Percentiles rank a stretch among this genome's conserved stretches.
These are phyloP conservation scores for Parasitella parasitica DNA, from an alignment of 371 early-diverging fungal species.

Conservation along the genomic window DNA sequence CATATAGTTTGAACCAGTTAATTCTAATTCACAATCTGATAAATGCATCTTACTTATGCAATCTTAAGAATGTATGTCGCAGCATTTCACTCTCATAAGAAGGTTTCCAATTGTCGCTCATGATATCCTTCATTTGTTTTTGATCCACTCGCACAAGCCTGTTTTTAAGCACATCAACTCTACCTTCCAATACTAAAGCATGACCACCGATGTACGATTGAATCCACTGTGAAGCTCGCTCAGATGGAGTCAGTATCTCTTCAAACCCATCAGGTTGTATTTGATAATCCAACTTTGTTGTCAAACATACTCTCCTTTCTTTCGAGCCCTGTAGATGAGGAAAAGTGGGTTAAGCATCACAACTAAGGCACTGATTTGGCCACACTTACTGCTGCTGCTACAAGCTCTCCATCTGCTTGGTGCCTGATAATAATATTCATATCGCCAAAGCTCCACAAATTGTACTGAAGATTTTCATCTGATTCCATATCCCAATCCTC, in stretches of 20 bases:
- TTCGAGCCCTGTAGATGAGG: neutral
- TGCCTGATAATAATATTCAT: conserved; percentile 20
- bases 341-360: neutral
- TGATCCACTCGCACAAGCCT: conserved; percentile 12
- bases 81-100: conserved; percentile 15
- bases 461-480: conserved; percentile 26
- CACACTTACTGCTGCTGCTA: neutral
- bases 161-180: conserved; percentile 19
- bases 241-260: conserved; percentile 15
- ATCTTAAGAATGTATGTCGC: conserved; percentile 1
- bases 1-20: neutral
- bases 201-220: conserved; percentile 28
- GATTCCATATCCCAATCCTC: neutral
- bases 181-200: conserved; percentile 17
- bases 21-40: too few species aligned
- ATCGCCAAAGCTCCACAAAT: conserved; percentile 26
- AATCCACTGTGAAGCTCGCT: conserved; percentile 22
- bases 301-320: conserved; percentile 6
- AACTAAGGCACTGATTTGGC: neutral
- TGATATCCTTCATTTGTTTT: conserved; percentile 27
- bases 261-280: conserved; percentile 1
- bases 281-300: conserved; percentile 23
- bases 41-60: conserved; percentile 9
- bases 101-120: conserved; percentile 26
- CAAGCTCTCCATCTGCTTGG: conserved; percentile 17